Base-by-base conservation (phyloP, 768 basidiomycete species). In the Auricularia cornea region DNA sequence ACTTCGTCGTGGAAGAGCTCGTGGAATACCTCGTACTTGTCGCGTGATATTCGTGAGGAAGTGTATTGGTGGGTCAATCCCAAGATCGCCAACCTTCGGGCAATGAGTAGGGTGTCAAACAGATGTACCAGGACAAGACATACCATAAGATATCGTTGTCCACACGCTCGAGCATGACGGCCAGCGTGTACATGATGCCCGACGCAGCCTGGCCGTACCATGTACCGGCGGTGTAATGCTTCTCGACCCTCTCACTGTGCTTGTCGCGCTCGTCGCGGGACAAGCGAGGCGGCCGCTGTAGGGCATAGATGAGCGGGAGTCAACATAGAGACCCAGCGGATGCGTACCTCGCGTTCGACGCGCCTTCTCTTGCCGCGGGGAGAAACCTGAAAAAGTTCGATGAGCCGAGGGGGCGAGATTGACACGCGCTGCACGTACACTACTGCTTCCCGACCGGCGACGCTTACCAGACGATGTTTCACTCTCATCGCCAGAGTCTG, bases 121-220 rank as follows among this genome's bases (percentile, higher is more conserved):
- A 30, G n/a, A 31, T 28, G n/a, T n/a, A n/a, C n/a, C n/a, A 12
- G 18, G 54, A 51, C 44, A n/a, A 68, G 20, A 68, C 80, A 59
- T 69, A 94, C 97, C 97, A 99, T 56, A 98, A 79, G 6, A 95
- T 80, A 73, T 98, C 94, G 70, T 94, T 92, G 73, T 98, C 96
- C 12, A 88, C 90, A 35, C 95, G 85, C 69, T 95, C 94, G 10
- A 98, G 81, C n/a, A 87, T 82, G 3, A 89, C 93, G 11, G 95
- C 92, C 3, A 99, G 84, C 66, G 92, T 80, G 73, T 96, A 98
- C 60, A 98, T 83, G 31, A 89, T 89, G 28, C 89, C 88, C 11
- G 94, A 86, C 6, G 92, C 93, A 69, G 92, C 92, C 75, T 94
- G 94, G 1, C 93, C 92, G 70, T 91, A 83, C 77, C 85, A 92